Evolutionary conservation across 2,329 filamentous ascomycete genomes (phyloP), one percentile per base, ranked within the genome.

Genomic region (Xylaria hypoxylon): DNA sequence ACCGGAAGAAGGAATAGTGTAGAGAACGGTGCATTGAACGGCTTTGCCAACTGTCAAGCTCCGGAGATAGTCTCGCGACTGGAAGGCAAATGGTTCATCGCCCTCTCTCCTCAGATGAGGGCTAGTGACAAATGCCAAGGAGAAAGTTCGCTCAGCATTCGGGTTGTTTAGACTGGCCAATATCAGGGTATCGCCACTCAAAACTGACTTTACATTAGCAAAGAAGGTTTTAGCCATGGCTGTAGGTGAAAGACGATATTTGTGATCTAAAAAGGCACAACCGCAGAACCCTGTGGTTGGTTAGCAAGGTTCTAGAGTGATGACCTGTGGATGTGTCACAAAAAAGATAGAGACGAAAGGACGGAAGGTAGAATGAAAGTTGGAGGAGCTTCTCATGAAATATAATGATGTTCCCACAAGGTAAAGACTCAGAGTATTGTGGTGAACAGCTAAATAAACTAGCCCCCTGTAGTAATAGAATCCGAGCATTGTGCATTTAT

Each of bases 131-230:
- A 94, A 98, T 74, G 96, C 96, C 71, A 99, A 85, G 76, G 94
- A 97, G 74, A 99, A 86, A 59, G 87, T 92, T 75, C 93, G 92
- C 83, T 98, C 96, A 79, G 91, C 88, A 71, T 88, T 86, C 40
- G 92, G 91, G 78, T 96, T 94, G 80, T 90, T 90, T 77, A 92
- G 86, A 80, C 92, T 93, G 74, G 90, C 89, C 76, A 98, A 84
- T 71, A 98, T 85, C 74, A 98, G 82, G 31, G 94, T 97, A 84
- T 98, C 96, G 76, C 96, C 96, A 76, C 94, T 97, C 76, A 96
- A 84, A 73, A 97, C 93, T 79, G 91, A 93, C 86, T 99, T 99
- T 81, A 98, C 94, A 76, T 90, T 92, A 78, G 90, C 88, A 79
- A 89, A 80, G 74, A 87, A 87, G 60, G 80, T 80, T 78, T 85